These are phyloP conservation scores for Juglanconis sp. DNA, from an alignment of 2,329 filamentous ascomycete genomes.

Conservation along the genomic window DNA sequence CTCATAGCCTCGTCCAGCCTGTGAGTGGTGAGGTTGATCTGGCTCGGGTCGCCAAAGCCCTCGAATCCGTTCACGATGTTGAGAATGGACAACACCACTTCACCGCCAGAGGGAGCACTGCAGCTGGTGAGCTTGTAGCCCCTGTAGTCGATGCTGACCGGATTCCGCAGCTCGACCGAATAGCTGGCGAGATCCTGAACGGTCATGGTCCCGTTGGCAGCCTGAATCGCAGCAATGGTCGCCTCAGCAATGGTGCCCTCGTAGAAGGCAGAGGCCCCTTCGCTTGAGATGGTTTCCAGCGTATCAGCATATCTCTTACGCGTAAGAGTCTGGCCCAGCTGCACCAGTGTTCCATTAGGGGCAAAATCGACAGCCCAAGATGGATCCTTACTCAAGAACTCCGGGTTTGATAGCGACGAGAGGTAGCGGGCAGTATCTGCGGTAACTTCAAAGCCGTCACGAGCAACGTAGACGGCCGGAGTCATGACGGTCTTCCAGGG, in stretches of 20 bases:
- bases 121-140: slow-evolving; percentile 66
- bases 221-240: slow-evolving; percentile 64
- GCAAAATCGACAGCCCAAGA: slow-evolving; percentile 84
- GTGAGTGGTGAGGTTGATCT: slow-evolving; percentile 65
- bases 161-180: slow-evolving; percentile 59
- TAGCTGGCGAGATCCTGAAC: slow-evolving; percentile 71
- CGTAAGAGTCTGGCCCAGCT: slow-evolving; percentile 70
- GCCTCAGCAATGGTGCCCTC: slow-evolving; percentile 64
- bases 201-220: slow-evolving; percentile 72
- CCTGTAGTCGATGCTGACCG: slow-evolving; percentile 61
- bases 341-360: slow-evolving; percentile 64
- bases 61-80: slow-evolving; percentile 74
- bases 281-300: slow-evolving; percentile 63
- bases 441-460: slow-evolving; percentile 68
- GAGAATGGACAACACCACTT: slow-evolving; percentile 67
- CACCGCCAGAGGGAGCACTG: slow-evolving; percentile 71
- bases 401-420: slow-evolving; percentile 41
- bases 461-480: slow-evolving; percentile 70
- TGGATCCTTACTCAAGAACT: slow-evolving; percentile 68
- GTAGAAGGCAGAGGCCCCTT: slow-evolving; percentile 69
- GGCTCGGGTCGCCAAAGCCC: slow-evolving; percentile 54
- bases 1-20: slow-evolving; percentile 79
- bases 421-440: slow-evolving; percentile 72
- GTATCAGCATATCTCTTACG: slow-evolving; percentile 72
- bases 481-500: slow-evolving; percentile 65